Conservation (phyloP, 1,139 yeast genomes). For the Candida sojae region DNA sequence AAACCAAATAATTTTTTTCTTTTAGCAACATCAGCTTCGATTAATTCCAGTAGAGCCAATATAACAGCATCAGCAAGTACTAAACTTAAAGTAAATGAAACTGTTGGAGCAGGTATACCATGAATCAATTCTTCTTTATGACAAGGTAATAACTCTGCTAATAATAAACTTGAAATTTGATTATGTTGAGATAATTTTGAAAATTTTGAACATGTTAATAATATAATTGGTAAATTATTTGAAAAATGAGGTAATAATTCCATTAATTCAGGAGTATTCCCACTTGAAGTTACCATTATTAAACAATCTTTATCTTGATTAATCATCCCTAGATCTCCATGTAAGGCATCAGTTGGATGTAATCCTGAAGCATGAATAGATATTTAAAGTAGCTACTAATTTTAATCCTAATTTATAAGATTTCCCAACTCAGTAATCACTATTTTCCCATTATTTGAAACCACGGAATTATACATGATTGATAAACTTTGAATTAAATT, state of each 20-base stretch:
- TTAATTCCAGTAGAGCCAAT: conserved; percentile 68
- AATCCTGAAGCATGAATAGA: conserved; percentile 67
- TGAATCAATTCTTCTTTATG: conserved; percentile 66
- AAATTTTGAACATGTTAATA: conserved; percentile 61
- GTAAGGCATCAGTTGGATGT: conserved; percentile 88
- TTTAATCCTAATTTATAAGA: conserved; percentile 78
- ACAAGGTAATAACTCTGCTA: conserved; percentile 61
- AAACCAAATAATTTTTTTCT: conserved; percentile 62
- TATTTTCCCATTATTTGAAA: conserved; percentile 59
- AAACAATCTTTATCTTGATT: conserved; percentile 60
- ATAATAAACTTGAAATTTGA: conserved; percentile 52
- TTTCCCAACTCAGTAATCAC: conserved; percentile 80
- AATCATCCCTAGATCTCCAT: conserved; percentile 83
- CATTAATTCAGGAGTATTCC: conserved; percentile 78
- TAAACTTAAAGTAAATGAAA: conserved; percentile 75
- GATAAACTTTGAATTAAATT: conserved; percentile 53
- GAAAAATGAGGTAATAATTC: conserved; percentile 62
- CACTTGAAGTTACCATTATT: conserved; percentile 75
- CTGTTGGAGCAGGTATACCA: conserved; percentile 88
- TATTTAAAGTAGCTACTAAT: conserved; percentile 75
- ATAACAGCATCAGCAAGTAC: conserved; percentile 80
- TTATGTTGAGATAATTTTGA: conserved; percentile 49
- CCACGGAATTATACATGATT: conserved; percentile 50
- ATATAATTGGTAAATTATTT: conserved; percentile 51
- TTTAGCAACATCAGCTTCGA: conserved; percentile 54